A percentile compares a stretch with the other conserved stretches of the same genome.
Conservation (phyloP, 352 stramenopile genomes). For the Pythium grandisporangium region DNA sequence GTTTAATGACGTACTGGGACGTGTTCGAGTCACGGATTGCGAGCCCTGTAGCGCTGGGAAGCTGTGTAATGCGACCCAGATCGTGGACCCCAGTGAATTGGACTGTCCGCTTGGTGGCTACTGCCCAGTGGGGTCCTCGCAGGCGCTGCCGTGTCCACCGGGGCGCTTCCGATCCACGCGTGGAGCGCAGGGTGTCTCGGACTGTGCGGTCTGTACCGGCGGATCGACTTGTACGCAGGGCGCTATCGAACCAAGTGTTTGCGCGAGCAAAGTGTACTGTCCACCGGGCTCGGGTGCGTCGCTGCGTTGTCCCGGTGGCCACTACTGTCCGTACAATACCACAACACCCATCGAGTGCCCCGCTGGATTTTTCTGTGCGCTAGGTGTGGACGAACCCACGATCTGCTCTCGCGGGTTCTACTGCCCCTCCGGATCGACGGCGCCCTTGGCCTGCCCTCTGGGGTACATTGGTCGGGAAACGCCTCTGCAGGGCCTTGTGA, state of each 20-base stretch:
- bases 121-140: slow-evolving; percentile 35
- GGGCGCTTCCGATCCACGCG: slow-evolving; percentile 26
- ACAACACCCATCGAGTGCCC: slow-evolving; percentile 41
- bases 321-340: slow-evolving; percentile 75
- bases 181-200: slow-evolving; percentile 23
- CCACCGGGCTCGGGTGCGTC: slow-evolving; percentile 33
- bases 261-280: slow-evolving; percentile 51
- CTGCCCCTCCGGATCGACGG: slow-evolving; percentile 42
- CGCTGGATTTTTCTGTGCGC: slow-evolving; percentile 68
- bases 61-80: slow-evolving; percentile 62
- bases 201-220: slow-evolving; percentile 38
- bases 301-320: slow-evolving; percentile 43
- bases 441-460: slow-evolving; percentile 63
- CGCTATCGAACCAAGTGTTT: slow-evolving; percentile 35
- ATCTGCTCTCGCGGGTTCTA: slow-evolving; percentile 57
- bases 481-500: slow-evolving; percentile 37
- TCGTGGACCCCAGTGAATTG: slow-evolving; percentile 40
- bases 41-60: slow-evolving; percentile 50
- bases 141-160: slow-evolving; percentile 26
- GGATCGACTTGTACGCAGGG: slow-evolving; percentile 55
- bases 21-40: slow-evolving; percentile 36
- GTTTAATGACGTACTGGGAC: slow-evolving; percentile 38
- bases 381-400: slow-evolving; percentile 15
- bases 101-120: slow-evolving; percentile 70
- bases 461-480: slow-evolving; percentile 59